A percentile compares a stretch with the other conserved stretches of the same genome.
Conservation (phyloP, 169 alveolate genomes). For the Miamiensis avidus region DNA sequence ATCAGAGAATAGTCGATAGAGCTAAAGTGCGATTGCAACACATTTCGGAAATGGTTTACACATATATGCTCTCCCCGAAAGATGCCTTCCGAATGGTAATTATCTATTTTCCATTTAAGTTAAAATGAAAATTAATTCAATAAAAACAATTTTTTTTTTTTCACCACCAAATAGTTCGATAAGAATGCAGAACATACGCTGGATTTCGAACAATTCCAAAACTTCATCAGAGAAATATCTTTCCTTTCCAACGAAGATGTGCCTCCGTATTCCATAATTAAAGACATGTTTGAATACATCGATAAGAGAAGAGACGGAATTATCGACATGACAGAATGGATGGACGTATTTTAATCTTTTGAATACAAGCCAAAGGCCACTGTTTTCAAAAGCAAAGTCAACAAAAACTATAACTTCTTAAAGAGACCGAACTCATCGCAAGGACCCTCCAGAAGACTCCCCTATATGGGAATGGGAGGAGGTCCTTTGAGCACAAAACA, state of each 20-base stretch:
- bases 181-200: constrained; percentile 54
- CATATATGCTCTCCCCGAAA: constrained; percentile 73
- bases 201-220: constrained; percentile 60
- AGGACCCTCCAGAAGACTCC: too few relatives aligned
- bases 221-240: constrained; percentile 57
- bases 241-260: constrained; percentile 54
- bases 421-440: too few relatives aligned
- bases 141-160: not conserved
- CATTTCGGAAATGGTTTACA: constrained; percentile 66
- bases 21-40: constrained; percentile 56
- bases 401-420: too few relatives aligned
- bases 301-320: constrained; percentile 86
- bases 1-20: constrained; percentile 56
- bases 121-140: not conserved
- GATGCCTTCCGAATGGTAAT: constrained; percentile 71
- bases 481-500: too few relatives aligned
- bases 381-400: constrained; percentile 22
- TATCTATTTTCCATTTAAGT: not conserved
- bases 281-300: constrained; percentile 82
- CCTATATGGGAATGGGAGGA: too few relatives aligned
- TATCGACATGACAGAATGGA: constrained; percentile 85
- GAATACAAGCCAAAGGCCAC: constrained; percentile 51
- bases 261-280: constrained; percentile 80
- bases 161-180: constrained; percentile 46
- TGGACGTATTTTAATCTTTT: constrained; percentile 66